Conservation (phyloP, 129 eudicot genomes). For the Flaveria robusta region DNA sequence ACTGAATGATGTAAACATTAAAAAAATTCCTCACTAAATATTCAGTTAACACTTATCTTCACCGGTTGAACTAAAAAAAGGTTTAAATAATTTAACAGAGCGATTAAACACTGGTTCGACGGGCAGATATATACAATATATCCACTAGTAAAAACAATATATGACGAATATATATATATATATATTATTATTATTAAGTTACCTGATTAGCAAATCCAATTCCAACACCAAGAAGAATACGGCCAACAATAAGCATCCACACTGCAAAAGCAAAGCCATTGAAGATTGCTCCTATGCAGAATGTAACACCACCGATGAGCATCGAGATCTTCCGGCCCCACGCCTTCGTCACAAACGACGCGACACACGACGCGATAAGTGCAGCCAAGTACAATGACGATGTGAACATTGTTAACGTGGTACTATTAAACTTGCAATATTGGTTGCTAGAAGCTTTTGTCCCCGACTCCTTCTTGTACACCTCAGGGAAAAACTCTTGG, state of each 20-base stretch:
- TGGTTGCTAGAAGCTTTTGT: conserved; percentile 40
- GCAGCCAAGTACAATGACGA: conserved; percentile 67
- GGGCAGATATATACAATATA: too few species aligned
- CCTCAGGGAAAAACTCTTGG: conserved; percentile 41
- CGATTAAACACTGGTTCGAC: too few species aligned
- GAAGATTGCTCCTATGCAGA: conserved; percentile 40
- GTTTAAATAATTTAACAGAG: too few species aligned
- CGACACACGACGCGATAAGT: conserved; percentile 34
- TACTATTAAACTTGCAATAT: conserved; percentile 56
- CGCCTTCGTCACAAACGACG: conserved; percentile 32
- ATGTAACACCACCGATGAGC: conserved; percentile 49
- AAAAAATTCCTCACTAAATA: too few species aligned
- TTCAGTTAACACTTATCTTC: too few species aligned
- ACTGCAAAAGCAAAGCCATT: conserved; percentile 44
- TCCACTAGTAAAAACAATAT: too few species aligned
- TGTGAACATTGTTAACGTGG: conserved; percentile 48
- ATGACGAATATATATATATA: not conserved
- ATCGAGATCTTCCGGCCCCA: conserved; percentile 47
- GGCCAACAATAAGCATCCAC: conserved; percentile 53
- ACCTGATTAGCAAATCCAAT: conserved; percentile 78
- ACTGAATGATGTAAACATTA: too few species aligned
- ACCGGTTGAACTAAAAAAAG: too few species aligned
- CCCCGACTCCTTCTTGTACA: conserved; percentile 30
- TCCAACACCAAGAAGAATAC: conserved; percentile 55
- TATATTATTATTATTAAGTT: not conserved